These are phyloP conservation scores for Neurospora tetrasperma DNA, from an alignment of 495 filamentous ascomycete species.

Conservation along the genomic window DNA sequence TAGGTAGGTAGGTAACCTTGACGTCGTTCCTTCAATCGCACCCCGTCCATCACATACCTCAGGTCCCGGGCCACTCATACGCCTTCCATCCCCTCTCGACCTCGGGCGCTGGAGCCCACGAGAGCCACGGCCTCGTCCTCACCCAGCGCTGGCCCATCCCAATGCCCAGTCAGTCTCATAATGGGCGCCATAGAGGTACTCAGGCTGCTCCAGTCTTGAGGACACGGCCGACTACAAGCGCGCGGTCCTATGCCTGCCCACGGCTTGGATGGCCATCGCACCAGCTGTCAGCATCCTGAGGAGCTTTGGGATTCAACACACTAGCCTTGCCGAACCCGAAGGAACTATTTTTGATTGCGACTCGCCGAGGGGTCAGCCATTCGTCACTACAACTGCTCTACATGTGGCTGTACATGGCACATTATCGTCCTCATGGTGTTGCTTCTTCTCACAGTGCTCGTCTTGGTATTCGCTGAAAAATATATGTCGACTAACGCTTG, in stretches of 20 bases:
- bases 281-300: neutral
- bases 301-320: neutral
- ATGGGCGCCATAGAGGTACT: neutral
- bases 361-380: neutral
- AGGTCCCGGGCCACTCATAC: neutral
- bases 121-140: neutral
- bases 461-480: neutral
- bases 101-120: neutral
- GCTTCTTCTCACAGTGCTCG: neutral
- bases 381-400: neutral
- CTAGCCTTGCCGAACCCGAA: neutral
- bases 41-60: neutral
- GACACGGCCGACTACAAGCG: neutral
- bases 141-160: neutral
- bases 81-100: neutral
- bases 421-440: neutral
- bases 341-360: neutral
- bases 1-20: slow-evolving; percentile 1
- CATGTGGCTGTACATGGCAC: neutral
- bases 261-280: neutral
- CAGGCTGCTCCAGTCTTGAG: neutral
- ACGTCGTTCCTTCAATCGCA: neutral
- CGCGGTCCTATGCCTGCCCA: neutral
- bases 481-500: neutral
- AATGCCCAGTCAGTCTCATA: neutral